phyloP scores from a whole-genome alignment of 163 green algal genomes.

The Smithsoniella earleae region DNA sequence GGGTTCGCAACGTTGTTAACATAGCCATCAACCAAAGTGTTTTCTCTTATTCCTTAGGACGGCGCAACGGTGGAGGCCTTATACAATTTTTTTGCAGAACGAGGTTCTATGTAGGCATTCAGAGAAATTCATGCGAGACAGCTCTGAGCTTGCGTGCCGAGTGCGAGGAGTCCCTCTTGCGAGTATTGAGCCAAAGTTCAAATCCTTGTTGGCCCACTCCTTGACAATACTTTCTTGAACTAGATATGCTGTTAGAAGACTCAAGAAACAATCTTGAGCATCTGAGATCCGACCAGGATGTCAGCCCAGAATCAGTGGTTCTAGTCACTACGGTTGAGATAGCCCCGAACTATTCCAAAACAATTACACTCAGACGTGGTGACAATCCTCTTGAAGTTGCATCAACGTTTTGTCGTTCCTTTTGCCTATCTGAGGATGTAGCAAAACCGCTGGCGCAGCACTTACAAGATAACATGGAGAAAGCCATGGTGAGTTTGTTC shows the following conservation, averaged over 20 bases:
- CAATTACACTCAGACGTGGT: not conserved
- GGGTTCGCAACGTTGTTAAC: no score
- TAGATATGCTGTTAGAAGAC: not conserved
- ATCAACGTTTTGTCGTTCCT: not conserved
- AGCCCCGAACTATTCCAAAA: not conserved
- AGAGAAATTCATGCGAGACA: no score
- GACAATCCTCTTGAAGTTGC: not conserved
- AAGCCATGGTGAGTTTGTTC: constrained; percentile 7
- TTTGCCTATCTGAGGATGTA: not conserved
- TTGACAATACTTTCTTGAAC: not conserved
- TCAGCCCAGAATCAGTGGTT: constrained; percentile 11
- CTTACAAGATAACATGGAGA: not conserved
- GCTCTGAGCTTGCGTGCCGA: no score
- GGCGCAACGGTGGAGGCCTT: no score
- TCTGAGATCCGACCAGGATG: not conserved
- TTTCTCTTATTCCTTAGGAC: no score
- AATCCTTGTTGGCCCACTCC: not conserved
- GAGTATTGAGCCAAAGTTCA: no score
- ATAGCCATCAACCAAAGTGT: no score
- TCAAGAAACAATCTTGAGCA: not conserved
- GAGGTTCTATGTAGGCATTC: no score
- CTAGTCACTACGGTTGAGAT: constrained; percentile 27
- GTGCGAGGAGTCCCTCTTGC: no score
- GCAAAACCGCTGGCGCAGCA: not conserved
- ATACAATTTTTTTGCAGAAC: no score